A percentile compares a stretch with the other conserved stretches of the same genome.
These are phyloP conservation scores for Fraxinus velutina DNA, from an alignment of 305 asterid genomes.

Conservation along the genomic window DNA sequence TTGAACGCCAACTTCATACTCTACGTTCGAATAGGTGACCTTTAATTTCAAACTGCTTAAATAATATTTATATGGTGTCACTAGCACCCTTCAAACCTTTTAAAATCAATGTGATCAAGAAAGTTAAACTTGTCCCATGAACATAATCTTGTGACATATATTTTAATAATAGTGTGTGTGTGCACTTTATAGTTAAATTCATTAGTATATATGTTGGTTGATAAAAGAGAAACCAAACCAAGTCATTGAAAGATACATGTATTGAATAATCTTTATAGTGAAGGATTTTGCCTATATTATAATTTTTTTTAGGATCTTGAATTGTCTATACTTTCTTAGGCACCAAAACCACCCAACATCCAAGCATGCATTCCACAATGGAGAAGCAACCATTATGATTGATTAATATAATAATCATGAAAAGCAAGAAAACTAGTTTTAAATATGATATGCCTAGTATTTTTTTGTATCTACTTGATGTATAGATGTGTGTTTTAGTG, in stretches of 20 bases:
- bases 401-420: neutral
- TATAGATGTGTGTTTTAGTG: neutral
- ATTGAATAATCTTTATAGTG: neutral
- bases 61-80: neutral
- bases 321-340: conserved; percentile 1
- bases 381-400: neutral
- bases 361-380: neutral
- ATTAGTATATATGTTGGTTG: neutral
- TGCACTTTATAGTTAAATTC: neutral
- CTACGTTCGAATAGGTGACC: neutral
- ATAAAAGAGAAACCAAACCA: neutral
- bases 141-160: neutral
- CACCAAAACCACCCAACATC: conserved; percentile 9
- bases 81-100: neutral
- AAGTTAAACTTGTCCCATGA: neutral
- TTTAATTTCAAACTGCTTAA: neutral
- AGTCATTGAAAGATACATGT: neutral
- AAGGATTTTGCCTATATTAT: neutral
- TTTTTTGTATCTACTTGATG: neutral
- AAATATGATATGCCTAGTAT: neutral
- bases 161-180: neutral
- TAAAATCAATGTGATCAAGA: neutral
- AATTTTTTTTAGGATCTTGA: neutral
- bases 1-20: neutral
- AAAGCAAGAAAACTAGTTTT: neutral